Percentiles rank a stretch among this genome's conserved stretches.
Conservation (phyloP, 495 filamentous ascomycete species). For the Pyrenula aspistea region DNA sequence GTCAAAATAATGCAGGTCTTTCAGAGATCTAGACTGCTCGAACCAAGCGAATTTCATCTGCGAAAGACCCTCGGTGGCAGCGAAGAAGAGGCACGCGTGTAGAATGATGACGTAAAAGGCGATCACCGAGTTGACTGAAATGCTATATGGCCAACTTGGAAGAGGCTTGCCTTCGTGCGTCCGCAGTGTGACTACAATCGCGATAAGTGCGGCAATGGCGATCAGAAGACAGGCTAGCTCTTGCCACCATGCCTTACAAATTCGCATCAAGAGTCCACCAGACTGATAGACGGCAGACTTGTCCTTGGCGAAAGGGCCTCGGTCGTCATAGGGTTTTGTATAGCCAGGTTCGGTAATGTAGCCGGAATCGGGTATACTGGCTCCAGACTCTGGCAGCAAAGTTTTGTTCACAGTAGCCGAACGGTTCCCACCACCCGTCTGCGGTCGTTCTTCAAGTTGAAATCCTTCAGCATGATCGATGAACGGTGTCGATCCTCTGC, state of each 20-base stretch:
- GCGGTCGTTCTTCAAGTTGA: background rate
- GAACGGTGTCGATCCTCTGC: background rate
- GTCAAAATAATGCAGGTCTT: conserved; percentile 29
- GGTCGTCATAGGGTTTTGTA: background rate
- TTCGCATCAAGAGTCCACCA: background rate
- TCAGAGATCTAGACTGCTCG: conserved; percentile 21
- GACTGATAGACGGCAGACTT: background rate
- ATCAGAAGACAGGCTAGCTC: conserved; percentile 3
- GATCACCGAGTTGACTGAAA: conserved; percentile 34
- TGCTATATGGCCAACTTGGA: conserved; percentile 29
- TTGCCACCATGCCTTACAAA: background rate
- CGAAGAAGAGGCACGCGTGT: conserved; percentile 26
- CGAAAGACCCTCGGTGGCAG: conserved; percentile 24
- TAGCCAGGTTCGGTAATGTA: no score
- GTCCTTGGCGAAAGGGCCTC: background rate
- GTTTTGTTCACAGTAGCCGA: background rate
- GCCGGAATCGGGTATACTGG: background rate
- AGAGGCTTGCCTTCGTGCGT: conserved; percentile 26
- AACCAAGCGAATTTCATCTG: conserved; percentile 41
- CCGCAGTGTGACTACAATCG: conserved; percentile 21
- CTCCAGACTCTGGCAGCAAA: background rate
- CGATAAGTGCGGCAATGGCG: conserved; percentile 11
- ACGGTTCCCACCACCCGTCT: background rate
- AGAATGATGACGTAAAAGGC: conserved; percentile 29
- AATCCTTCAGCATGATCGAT: background rate